Conservation (phyloP, 164 flowering plant genomes). For the Liriodendron chinense region DNA sequence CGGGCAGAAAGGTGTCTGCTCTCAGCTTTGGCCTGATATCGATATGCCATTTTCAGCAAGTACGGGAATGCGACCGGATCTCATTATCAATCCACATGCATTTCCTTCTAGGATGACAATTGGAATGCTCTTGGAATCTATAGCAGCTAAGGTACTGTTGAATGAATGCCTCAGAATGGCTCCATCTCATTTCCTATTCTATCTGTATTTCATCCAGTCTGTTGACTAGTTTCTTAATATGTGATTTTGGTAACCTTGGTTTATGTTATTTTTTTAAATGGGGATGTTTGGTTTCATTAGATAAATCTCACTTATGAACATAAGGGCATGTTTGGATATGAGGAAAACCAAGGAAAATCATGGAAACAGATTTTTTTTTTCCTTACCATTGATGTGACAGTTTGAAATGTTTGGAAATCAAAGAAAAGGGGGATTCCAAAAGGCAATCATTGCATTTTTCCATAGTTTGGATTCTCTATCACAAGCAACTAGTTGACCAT, state of each 20-base stretch:
- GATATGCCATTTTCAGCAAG: conserved; percentile 95
- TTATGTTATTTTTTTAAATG: not conserved
- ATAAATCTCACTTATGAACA: too few relatives aligned
- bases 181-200: not conserved
- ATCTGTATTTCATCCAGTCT: not conserved
- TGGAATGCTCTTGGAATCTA: conserved; percentile 92
- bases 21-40: conserved; percentile 89
- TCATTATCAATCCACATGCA: conserved; percentile 95
- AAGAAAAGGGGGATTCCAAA: too few relatives aligned
- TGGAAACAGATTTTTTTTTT: too few relatives aligned
- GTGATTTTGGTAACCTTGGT: not conserved
- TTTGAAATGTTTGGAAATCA: too few relatives aligned
- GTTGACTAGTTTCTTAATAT: not conserved
- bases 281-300: not conserved
- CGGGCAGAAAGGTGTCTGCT: conserved; percentile 99
- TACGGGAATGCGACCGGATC: conserved; percentile 97
- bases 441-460: too few relatives aligned
- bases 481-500: too few relatives aligned
- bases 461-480: too few relatives aligned
- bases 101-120: conserved; percentile 98
- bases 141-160: conserved; percentile 87
- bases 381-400: too few relatives aligned
- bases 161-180: not conserved
- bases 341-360: too few relatives aligned
- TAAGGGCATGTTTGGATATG: too few relatives aligned